A percentile compares a stretch with the other conserved stretches of the same genome.
Evolutionary conservation across 306 rosid genomes (phyloP).

Genomic region (Astragalus glycyphyllos): DNA sequence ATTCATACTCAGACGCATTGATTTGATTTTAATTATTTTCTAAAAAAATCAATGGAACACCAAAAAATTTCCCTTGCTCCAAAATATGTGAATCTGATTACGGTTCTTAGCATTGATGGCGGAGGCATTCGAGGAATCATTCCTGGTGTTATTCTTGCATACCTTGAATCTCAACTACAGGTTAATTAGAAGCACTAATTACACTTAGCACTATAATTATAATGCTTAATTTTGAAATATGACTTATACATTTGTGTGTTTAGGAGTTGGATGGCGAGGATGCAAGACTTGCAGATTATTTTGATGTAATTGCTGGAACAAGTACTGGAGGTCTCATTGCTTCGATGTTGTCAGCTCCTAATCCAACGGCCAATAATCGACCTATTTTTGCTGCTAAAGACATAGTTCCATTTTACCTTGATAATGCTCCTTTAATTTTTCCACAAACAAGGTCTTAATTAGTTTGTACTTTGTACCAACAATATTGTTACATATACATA

Average conservation of each 20-base stretch:
- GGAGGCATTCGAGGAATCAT: slow-evolving; percentile 56
- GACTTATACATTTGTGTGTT: background rate
- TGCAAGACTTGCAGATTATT: slow-evolving; percentile 50
- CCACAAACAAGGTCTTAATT: slow-evolving; percentile 29
- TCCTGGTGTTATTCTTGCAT: slow-evolving; percentile 48
- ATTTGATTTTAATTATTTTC: slow-evolving; percentile 22
- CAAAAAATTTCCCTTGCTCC: background rate
- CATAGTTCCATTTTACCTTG: slow-evolving; percentile 35
- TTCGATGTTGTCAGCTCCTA: slow-evolving; percentile 45
- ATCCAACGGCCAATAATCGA: slow-evolving; percentile 33
- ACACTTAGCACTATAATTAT: too few species aligned
- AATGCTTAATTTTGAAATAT: background rate
- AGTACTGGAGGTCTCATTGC: slow-evolving; percentile 49
- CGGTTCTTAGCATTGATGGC: slow-evolving; percentile 53
- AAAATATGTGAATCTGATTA: slow-evolving; percentile 9
- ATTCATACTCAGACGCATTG: background rate
- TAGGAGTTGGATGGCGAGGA: slow-evolving; percentile 36
- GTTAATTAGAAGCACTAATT: background rate
- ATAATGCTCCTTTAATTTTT: slow-evolving; percentile 39
- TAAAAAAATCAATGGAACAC: slow-evolving; percentile 25
- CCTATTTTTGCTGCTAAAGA: slow-evolving; percentile 48
- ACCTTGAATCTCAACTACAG: slow-evolving; percentile 52
- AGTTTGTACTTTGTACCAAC: too few species aligned
- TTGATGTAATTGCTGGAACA: slow-evolving; percentile 53
- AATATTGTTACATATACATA: too few species aligned